A percentile compares a stretch with the other conserved stretches of the same genome.
Evolutionary conservation across 495 filamentous ascomycete genomes (phyloP).

Genomic region (Daldinia vernicosa): DNA sequence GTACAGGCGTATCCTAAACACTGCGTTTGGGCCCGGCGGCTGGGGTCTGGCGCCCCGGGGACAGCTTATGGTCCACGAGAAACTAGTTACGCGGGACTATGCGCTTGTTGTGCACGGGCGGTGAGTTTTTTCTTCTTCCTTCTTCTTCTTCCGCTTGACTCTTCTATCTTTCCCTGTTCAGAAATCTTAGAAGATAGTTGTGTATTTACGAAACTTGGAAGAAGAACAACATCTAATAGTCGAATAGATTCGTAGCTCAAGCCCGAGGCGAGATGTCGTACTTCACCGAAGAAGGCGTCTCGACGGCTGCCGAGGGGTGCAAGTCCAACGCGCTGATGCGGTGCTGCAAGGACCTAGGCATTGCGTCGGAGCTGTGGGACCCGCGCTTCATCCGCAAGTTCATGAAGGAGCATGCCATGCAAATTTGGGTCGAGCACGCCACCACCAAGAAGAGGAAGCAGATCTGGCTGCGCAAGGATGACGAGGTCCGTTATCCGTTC

Average conservation of each 20-base stretch:
- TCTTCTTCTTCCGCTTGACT: neutral
- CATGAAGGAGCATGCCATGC: constrained; percentile 67
- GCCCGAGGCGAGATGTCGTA: constrained; percentile 96
- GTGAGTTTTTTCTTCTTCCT: constrained; percentile 60
- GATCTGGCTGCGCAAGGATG: constrained; percentile 88
- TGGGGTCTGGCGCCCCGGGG: constrained; percentile 94
- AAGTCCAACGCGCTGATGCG: constrained; percentile 97
- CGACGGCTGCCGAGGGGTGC: constrained; percentile 96
- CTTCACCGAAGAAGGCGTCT: constrained; percentile 89
- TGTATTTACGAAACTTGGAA: too few relatives aligned
- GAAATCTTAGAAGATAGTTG: too few relatives aligned
- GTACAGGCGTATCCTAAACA: constrained; percentile 90
- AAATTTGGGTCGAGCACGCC: constrained; percentile 74
- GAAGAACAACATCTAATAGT: too few relatives aligned
- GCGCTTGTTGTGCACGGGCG: constrained; percentile 88
- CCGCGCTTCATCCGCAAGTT: constrained; percentile 84
- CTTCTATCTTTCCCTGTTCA: too few relatives aligned
- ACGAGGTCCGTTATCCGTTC: constrained; percentile 78
- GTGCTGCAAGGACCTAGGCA: constrained; percentile 96
- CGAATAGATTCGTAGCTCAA: constrained; percentile 80
- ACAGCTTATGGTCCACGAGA: constrained; percentile 88
- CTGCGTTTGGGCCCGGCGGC: constrained; percentile 91
- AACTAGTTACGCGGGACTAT: constrained; percentile 92
- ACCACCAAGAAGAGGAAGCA: constrained; percentile 86
- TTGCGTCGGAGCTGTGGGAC: constrained; percentile 97